phyloP scores from a whole-genome alignment of 2,329 filamentous ascomycete genomes.

The Venturia aucupariae region DNA sequence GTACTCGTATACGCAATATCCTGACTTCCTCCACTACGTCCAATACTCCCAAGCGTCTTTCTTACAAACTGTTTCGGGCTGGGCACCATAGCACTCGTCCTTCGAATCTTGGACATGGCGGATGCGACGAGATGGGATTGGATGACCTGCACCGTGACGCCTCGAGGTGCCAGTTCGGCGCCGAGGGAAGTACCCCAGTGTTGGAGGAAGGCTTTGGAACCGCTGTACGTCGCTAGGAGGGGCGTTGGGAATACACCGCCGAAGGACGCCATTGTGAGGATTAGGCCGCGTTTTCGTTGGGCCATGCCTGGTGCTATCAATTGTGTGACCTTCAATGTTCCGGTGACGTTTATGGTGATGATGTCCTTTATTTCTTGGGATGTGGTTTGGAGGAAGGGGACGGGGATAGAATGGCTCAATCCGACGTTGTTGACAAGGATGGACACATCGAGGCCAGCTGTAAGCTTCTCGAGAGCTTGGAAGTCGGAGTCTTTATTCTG shows the following conservation, averaged over 20 bases:
- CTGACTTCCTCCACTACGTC: slow-evolving; percentile 60
- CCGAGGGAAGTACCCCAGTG: slow-evolving; percentile 87
- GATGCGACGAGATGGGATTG: slow-evolving; percentile 90
- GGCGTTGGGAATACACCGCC: slow-evolving; percentile 88
- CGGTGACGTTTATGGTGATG: slow-evolving; percentile 89
- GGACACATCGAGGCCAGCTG: slow-evolving; percentile 68
- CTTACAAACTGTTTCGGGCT: slow-evolving; percentile 75
- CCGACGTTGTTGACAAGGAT: slow-evolving; percentile 97
- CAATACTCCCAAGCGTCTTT: slow-evolving; percentile 69
- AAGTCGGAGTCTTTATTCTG: slow-evolving; percentile 74
- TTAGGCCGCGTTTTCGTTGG: slow-evolving; percentile 72
- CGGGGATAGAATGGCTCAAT: slow-evolving; percentile 85
- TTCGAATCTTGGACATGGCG: slow-evolving; percentile 93
- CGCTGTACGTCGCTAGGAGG: slow-evolving; percentile 89
- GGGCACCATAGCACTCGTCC: slow-evolving; percentile 67
- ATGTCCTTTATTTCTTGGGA: slow-evolving; percentile 78
- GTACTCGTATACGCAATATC: slow-evolving; percentile 75
- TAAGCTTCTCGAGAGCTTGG: slow-evolving; percentile 56
- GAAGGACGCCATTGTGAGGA: slow-evolving; percentile 96
- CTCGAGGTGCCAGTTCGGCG: slow-evolving; percentile 68
- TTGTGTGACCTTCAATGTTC: slow-evolving; percentile 80
- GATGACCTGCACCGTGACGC: slow-evolving; percentile 83
- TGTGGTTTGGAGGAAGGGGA: slow-evolving; percentile 73
- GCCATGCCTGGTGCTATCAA: slow-evolving; percentile 78
- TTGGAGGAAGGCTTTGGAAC: slow-evolving; percentile 96